A percentile compares a stretch with the other conserved stretches of the same genome.
Evolutionary conservation across 371 early-diverging fungal genomes (phyloP).

Genomic region (Circinella umbellata): DNA sequence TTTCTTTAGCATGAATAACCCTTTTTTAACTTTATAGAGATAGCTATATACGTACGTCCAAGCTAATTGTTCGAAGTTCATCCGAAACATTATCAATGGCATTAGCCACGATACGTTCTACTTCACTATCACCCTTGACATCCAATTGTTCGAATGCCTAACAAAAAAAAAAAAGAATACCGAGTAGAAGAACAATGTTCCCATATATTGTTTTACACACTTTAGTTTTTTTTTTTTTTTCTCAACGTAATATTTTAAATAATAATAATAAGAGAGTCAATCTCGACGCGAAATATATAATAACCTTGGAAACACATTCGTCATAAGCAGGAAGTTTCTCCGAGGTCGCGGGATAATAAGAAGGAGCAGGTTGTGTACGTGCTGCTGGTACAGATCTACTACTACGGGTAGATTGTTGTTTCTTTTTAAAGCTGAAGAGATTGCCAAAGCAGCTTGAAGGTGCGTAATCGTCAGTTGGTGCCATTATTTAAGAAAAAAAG

Average conservation of each 20-base stretch:
- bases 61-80: slow-evolving; percentile 50
- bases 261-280: no score
- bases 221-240: no score
- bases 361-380: slow-evolving; percentile 5
- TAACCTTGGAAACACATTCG: slow-evolving; percentile 27
- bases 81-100: slow-evolving; percentile 44
- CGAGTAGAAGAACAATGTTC: no score
- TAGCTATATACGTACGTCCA: slow-evolving; percentile 33
- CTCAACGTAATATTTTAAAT: no score
- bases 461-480: slow-evolving; percentile 10
- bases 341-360: slow-evolving; percentile 11
- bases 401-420: not conserved
- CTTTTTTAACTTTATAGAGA: not conserved
- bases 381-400: slow-evolving; percentile 3
- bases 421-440: slow-evolving; percentile 22
- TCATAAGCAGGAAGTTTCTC: slow-evolving; percentile 35
- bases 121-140: slow-evolving; percentile 21
- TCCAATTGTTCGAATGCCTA: slow-evolving; percentile 32
- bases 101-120: slow-evolving; percentile 30
- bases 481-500: not conserved
- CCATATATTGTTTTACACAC: no score
- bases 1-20: not conserved
- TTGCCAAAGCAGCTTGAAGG: slow-evolving; percentile 24
- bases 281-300: not conserved
- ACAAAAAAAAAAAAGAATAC: not conserved